Conservation (phyloP, 2,329 filamentous ascomycete species). For the Calycina marina region DNA sequence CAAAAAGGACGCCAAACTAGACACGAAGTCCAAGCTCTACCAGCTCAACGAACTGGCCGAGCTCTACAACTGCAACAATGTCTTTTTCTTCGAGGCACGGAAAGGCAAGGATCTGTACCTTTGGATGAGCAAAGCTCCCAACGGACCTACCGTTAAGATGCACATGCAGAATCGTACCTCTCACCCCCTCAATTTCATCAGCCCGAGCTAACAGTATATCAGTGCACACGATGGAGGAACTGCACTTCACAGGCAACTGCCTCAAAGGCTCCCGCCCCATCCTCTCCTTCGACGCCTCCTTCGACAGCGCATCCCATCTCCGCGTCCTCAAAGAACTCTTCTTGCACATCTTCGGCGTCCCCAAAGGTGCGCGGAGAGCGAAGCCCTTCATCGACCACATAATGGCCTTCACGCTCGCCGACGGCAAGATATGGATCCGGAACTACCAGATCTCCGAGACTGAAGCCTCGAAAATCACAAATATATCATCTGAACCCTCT, state of each 20-base stretch:
- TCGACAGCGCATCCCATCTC: conserved; percentile 70
- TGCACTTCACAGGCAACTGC: conserved; percentile 95
- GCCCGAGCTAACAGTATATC: not conserved
- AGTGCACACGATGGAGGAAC: conserved; percentile 93
- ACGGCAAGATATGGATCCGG: conserved; percentile 91
- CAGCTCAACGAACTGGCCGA: conserved; percentile 60
- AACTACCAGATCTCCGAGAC: conserved; percentile 88
- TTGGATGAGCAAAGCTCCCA: conserved; percentile 80
- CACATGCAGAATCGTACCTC: conserved; percentile 58
- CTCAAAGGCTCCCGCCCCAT: conserved; percentile 84
- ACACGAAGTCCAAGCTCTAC: conserved; percentile 82
- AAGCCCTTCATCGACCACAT: conserved; percentile 97
- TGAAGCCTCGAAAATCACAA: conserved; percentile 39
- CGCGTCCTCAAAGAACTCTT: conserved; percentile 80
- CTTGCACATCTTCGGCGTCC: conserved; percentile 81
- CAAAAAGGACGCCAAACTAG: conserved; percentile 90
- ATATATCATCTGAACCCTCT: conserved; percentile 23
- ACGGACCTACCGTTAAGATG: conserved; percentile 45
- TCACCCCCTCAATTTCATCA: not conserved
- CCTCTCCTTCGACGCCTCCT: conserved; percentile 79
- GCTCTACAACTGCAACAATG: conserved; percentile 87
- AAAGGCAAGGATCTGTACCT: conserved; percentile 92
- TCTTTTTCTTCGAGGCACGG: conserved; percentile 87
- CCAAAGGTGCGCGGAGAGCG: conserved; percentile 70
- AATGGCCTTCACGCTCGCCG: conserved; percentile 79